Percentiles rank a stretch among this genome's conserved stretches.
These are phyloP conservation scores for Cercospora sp. DNA, from an alignment of 2,329 filamentous ascomycete genomes.

Conservation along the genomic window DNA sequence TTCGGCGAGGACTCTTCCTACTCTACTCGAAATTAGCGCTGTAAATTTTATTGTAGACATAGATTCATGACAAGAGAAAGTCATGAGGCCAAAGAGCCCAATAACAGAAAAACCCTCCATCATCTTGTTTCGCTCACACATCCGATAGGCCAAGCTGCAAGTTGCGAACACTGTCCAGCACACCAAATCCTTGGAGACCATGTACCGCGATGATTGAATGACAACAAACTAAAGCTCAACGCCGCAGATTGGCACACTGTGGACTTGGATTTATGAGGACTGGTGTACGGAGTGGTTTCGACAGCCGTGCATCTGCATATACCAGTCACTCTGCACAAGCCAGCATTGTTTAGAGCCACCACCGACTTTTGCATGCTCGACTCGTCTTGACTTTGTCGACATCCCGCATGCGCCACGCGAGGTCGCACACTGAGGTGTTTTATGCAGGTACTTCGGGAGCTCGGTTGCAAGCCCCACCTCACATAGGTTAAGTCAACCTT, in stretches of 20 bases:
- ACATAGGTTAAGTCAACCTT: neutral
- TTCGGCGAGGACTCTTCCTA: neutral
- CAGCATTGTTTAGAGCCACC: neutral
- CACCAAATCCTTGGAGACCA: neutral
- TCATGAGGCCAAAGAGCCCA: neutral
- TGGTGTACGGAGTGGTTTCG: neutral
- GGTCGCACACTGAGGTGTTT: neutral
- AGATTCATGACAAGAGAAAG: neutral
- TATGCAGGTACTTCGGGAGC: neutral
- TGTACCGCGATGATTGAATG: neutral
- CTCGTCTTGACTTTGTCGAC: neutral
- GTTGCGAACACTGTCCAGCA: neutral
- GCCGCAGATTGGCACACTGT: neutral
- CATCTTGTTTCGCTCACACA: neutral
- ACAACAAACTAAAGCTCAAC: neutral
- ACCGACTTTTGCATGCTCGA: neutral
- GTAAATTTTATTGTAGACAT: slow-evolving; percentile 4
- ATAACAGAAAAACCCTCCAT: neutral
- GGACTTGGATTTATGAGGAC: neutral
- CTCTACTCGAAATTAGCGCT: slow-evolving; percentile 7
- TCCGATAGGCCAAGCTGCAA: neutral
- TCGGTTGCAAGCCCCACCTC: neutral
- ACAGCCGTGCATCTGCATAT: neutral
- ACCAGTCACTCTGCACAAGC: neutral
- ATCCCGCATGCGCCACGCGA: neutral